Evolutionary conservation across 257 asterid species (phyloP), one percentile per base, ranked within the genome.

Genomic region (Rehmannia glutinosa): DNA sequence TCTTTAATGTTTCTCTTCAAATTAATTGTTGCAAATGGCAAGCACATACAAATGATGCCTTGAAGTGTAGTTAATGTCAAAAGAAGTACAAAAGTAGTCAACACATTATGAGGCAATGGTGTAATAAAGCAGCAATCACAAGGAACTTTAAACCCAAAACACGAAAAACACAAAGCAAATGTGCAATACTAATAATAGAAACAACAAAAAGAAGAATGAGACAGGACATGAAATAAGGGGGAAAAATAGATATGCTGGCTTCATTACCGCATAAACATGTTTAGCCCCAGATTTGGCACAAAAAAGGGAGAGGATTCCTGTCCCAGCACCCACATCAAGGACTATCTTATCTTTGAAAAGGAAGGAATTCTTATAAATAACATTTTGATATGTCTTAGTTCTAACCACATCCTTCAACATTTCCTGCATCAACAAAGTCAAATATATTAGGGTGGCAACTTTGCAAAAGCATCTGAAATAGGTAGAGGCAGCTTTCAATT

Each of bases 391-490:
- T n/a, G n/a, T n/a, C n/a, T n/a, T n/a, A n/a, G n/a, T n/a, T n/a
- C n/a, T n/a, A n/a, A n/a, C n/a, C n/a, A n/a, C n/a, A 53, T 53
- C 61, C 39, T 53, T 53, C 61, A 53, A 53, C 61, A 53, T 53
- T 53, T 53, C 61, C 61, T 53, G 61, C 61, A 53, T 23, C 0
- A 27, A 53, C 0, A 28, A 53, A 53, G 61, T 53, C 39, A 25
- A 10, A 53, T 12, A 11, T 3, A 53, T 53, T 12, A 53, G 20
- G 27, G 15, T 10, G 11, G 39, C 61, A 25, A 13, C 19, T 53
- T 13, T 27, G 53, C 24, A 17, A 17, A 46, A 45, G 17, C 2
- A n/a, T 19, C 21, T n/a, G 10, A 16, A 16, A 46, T 46, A 17
- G 53, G 8, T 16, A 1, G 24, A 6, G 24, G 24, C 9, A 27